Base-by-base conservation (phyloP, 2,329 filamentous ascomycete genomes). In the Ophiosphaerella narmari region DNA sequence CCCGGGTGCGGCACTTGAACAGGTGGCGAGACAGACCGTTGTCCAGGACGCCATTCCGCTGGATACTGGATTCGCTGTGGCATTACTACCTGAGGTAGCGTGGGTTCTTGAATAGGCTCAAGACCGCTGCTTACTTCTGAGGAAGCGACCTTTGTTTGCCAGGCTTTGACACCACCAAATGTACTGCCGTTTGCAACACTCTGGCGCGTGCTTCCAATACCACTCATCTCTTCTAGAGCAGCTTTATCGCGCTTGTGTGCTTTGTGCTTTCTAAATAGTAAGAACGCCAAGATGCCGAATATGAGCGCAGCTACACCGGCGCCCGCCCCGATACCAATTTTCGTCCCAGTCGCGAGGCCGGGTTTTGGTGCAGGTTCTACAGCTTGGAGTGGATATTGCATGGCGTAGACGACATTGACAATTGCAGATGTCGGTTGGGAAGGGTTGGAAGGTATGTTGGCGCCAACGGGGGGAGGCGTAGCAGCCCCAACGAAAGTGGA, bases 381-480 rank as follows among this genome's bases (percentile, higher is more conserved):
- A 43, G 33, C 26, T 50, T 36, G 43, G 38, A 69, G 57, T 16
- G 51, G 45, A 43, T 66, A 70, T 45, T 63, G 53, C 49, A 62
- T 61, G 13, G 64, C 60, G 52, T 68, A 70, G 37, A 67, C 60
- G 35, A 52, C 56, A 35, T 66, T 66, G 2, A 62, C 48, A 37
- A 56, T 58, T 14, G 51, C 59, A 9, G 54, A 59, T 12, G 47
- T 55, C 39, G 56, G 55, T 35, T 52, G 57, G 8, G 36, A 24
- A 7, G 54, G 51, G 11, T 39, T 36, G 21, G 46, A 50, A 5
- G 57, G 51, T 18, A 60, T 50, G 16, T 42, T 42, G 4, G 26
- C 39, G 29, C 26, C 18, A 29, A 42, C 21, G 11, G 52, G 52
- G 4, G 64, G 56, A n/a, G 57, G 53, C 9, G 53, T 50, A 34